These are phyloP conservation scores for Sisymbrium irio DNA, from an alignment of 345 rosid genomes.

Conservation along the genomic window DNA sequence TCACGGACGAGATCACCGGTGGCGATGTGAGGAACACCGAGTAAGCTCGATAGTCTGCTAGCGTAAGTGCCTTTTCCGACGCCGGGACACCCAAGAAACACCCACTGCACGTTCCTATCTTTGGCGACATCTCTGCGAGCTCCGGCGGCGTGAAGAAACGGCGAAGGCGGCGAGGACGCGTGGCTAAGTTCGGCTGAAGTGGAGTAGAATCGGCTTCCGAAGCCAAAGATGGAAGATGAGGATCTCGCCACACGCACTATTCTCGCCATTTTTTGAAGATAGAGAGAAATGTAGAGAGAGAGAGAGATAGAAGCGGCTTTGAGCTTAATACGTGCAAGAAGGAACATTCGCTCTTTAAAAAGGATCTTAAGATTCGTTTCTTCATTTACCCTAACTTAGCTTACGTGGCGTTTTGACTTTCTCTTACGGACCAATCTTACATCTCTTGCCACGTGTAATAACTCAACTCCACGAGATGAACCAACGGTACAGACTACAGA, in stretches of 20 bases:
- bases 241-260: slow-evolving; percentile 46
- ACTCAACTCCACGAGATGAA: slow-evolving; percentile 33
- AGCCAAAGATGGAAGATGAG: slow-evolving; percentile 32
- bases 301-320: slow-evolving; percentile 12
- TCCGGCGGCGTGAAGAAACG: slow-evolving; percentile 33
- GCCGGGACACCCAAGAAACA: slow-evolving; percentile 90
- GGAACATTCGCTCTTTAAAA: background rate
- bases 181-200: slow-evolving; percentile 22
- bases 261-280: slow-evolving; percentile 52
- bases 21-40: slow-evolving; percentile 93
- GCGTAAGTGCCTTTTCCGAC: slow-evolving; percentile 99
- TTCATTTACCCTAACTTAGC: background rate
- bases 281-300: slow-evolving; percentile 13
- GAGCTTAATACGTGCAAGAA: background rate
- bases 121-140: slow-evolving; percentile 40
- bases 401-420: slow-evolving; percentile 26
- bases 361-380: slow-evolving; percentile 12
- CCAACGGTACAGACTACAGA: slow-evolving; percentile 30
- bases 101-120: slow-evolving; percentile 83
- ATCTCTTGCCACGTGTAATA: slow-evolving; percentile 37
- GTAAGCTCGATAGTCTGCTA: slow-evolving; percentile 75
- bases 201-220: slow-evolving; percentile 28
- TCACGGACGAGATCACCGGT: slow-evolving; percentile 97
- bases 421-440: background rate
- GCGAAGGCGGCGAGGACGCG: background rate